Evolutionary conservation across 352 stramenopile genomes (phyloP).

Genomic region (Globisporangium emineosum): DNA sequence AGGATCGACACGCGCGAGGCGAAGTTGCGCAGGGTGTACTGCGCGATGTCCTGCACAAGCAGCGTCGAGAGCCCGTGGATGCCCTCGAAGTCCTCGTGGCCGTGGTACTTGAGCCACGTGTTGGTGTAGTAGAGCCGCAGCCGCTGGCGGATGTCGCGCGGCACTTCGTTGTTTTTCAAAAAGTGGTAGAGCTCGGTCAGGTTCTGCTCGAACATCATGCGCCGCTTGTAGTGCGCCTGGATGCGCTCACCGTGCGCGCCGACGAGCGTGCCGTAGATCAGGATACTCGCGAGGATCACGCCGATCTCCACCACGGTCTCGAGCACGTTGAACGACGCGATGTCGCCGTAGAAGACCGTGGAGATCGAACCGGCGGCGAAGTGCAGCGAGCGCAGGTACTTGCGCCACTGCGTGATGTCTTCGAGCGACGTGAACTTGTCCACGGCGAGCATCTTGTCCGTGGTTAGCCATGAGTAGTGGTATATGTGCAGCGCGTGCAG

Average conservation of each 20-base stretch:
- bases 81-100: conserved; percentile 55
- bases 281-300: conserved; percentile 64
- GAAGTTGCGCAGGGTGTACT: conserved; percentile 63
- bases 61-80: conserved; percentile 57
- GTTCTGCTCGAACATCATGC: conserved; percentile 72
- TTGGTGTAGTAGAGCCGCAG: conserved; percentile 65
- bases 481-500: conserved; percentile 44
- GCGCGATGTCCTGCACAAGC: conserved; percentile 61
- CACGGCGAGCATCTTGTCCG: conserved; percentile 47
- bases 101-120: conserved; percentile 65
- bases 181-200: conserved; percentile 63
- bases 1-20: conserved; percentile 60
- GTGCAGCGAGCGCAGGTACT: conserved; percentile 57
- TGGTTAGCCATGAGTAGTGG: conserved; percentile 55
- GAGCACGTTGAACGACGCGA: conserved; percentile 56
- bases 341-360: conserved; percentile 70
- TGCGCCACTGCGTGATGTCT: conserved; percentile 35
- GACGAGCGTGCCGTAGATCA: conserved; percentile 68
- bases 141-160: conserved; percentile 41
- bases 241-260: conserved; percentile 59
- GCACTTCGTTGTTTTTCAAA: conserved; percentile 54
- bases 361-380: conserved; percentile 64
- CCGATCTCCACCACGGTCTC: conserved; percentile 55
- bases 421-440: conserved; percentile 39
- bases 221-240: conserved; percentile 59